Evolutionary conservation across 768 basidiomycete species (phyloP).

Genomic region (Mycena latifolia): DNA sequence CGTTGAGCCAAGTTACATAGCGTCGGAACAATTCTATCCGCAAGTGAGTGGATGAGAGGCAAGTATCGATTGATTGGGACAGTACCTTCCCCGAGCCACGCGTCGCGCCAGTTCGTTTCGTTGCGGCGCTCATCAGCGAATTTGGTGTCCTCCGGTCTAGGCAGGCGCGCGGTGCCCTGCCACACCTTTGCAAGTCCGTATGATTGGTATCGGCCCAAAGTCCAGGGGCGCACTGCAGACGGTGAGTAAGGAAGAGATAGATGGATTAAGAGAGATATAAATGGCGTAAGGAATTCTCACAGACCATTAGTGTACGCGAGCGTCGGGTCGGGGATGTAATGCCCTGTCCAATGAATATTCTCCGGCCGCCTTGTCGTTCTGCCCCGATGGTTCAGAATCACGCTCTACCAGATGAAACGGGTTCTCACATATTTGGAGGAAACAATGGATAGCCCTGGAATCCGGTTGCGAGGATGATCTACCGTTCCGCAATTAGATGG

Average conservation of each 20-base stretch:
- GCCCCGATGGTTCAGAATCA: background rate
- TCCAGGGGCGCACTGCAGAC: slow-evolving; percentile 35
- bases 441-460: slow-evolving; percentile 3
- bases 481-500: background rate
- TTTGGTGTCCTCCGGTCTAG: background rate
- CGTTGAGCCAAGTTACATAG: slow-evolving; percentile 27
- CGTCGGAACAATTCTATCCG: slow-evolving; percentile 8
- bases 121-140: background rate
- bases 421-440: slow-evolving; percentile 17
- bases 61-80: background rate
- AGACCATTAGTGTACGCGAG: slow-evolving; percentile 40
- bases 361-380: slow-evolving; percentile 9
- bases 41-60: background rate
- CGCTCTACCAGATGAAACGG: no score
- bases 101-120: slow-evolving; percentile 4
- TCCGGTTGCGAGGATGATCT: slow-evolving; percentile 30
- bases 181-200: slow-evolving; percentile 41
- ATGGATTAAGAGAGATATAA: no score
- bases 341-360: slow-evolving; percentile 38
- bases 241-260: background rate
- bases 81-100: slow-evolving; percentile 24
- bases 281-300: background rate
- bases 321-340: slow-evolving; percentile 49
- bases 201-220: slow-evolving; percentile 36
- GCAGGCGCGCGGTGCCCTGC: slow-evolving; percentile 34